Conservation (phyloP, 2,329 filamentous ascomycete species). For the Colletotrichum abscissum region DNA sequence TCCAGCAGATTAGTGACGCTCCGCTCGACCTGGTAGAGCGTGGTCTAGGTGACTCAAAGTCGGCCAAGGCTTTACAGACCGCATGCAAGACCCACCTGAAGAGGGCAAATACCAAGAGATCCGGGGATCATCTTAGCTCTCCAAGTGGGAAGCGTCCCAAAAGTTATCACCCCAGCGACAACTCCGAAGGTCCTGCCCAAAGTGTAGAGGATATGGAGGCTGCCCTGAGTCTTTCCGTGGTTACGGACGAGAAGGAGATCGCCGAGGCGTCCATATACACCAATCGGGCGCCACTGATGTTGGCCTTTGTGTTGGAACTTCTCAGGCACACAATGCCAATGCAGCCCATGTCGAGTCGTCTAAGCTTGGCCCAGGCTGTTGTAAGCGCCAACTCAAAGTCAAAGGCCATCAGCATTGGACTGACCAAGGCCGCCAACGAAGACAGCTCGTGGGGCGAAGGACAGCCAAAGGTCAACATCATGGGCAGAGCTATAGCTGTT, state of each 20-base stretch:
- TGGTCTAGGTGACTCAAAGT: constrained; percentile 60
- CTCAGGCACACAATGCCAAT: constrained; percentile 86
- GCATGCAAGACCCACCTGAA: constrained; percentile 66
- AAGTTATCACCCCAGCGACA: constrained; percentile 16
- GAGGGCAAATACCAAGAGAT: neutral
- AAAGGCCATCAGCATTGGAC: constrained; percentile 80
- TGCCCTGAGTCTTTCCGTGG: constrained; percentile 69
- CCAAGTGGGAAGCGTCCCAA: constrained; percentile 39
- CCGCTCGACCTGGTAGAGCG: constrained; percentile 55
- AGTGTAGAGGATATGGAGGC: constrained; percentile 68
- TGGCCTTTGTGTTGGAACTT: constrained; percentile 81
- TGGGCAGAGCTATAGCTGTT: constrained; percentile 80
- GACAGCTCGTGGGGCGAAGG: constrained; percentile 80
- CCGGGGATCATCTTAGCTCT: neutral
- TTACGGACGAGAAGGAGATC: constrained; percentile 69
- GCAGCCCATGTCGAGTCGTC: constrained; percentile 84
- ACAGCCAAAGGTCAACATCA: constrained; percentile 77
- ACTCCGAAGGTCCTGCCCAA: constrained; percentile 31
- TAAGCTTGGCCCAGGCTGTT: constrained; percentile 86
- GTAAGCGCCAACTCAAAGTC: constrained; percentile 83
- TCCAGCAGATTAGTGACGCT: constrained; percentile 65
- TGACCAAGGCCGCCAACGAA: constrained; percentile 73
- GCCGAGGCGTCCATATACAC: constrained; percentile 70
- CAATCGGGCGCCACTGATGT: constrained; percentile 83
- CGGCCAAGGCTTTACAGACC: constrained; percentile 61